Evolutionary conservation across 805 yeast species (phyloP), one percentile per base, ranked within the genome.

Genomic region (Hanseniaspora clermontiae): DNA sequence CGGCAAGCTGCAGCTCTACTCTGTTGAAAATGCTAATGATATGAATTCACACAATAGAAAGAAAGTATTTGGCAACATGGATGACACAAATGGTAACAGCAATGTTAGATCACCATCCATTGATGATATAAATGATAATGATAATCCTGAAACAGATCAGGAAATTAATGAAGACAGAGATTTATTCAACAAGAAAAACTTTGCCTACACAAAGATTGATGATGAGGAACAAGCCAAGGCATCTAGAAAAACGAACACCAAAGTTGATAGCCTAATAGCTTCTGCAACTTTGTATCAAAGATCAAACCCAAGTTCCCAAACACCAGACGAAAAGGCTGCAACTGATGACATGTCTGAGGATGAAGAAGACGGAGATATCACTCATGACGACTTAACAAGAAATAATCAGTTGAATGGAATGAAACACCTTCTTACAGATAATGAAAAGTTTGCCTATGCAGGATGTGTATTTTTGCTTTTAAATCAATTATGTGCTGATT

Each of bases 371-470:
- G 66, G 62, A 29, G 61, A 61, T 48, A 31, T 60, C 31, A 64
- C 65, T 2, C 61, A 61, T 34, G 62, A 63, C 20, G 77, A 75
- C 24, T 61, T 72, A 14, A 72, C 68, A 20, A 64, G 69, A 9
- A 67, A 65, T 20, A 61, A 63, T 51, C 95, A 90, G 57, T 72
- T 93, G 60, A 79, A 80, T 55, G 78, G 91, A 1, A 93, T 97
- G 5, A 87, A 83, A 66, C 78, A 81, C 27, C 78, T 93, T 79
- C 74, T 93, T 15, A 75, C 81, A 8, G 97, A 88, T 17, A 74
- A 84, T 15, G 96, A 93, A 67, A 83, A 87, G 63, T 83, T 90
- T 59, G 97, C 97, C 2, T 93, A 93, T 65, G 85, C 86, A 7
- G 97, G 96, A 0, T 74, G 91, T 10, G 81, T 84, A 9, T 84